phyloP scores from a whole-genome alignment of 352 stramenopile genomes.

The Phytopythium litorale region DNA sequence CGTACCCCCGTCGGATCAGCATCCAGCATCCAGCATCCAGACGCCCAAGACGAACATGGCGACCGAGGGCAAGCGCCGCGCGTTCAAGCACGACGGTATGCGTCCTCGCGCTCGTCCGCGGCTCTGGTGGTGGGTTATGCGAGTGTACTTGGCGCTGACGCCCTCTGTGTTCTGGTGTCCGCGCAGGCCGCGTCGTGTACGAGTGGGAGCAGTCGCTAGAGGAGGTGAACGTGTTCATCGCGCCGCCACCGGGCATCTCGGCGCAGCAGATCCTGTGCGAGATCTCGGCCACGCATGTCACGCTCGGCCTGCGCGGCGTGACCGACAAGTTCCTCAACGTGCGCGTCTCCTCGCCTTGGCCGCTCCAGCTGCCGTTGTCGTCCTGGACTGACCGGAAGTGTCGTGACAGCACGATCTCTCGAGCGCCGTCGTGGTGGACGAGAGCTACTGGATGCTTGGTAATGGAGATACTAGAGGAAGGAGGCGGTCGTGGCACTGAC shows the following conservation, averaged over 20 bases:
- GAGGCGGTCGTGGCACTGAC: neutral
- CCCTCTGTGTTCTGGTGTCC: neutral
- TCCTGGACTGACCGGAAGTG: neutral
- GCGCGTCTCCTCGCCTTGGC: conserved; percentile 6
- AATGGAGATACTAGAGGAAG: neutral
- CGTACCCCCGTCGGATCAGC: too few relatives aligned
- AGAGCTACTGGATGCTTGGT: conserved; percentile 97
- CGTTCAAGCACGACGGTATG: conserved; percentile 68
- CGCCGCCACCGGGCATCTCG: conserved; percentile 79
- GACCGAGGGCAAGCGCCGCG: conserved; percentile 37
- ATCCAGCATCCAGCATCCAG: neutral
- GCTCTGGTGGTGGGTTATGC: neutral
- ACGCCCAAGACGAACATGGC: conserved; percentile 25
- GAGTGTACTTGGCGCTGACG: neutral
- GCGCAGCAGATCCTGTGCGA: conserved; percentile 84
- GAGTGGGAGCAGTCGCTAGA: conserved; percentile 97
- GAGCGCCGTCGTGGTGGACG: conserved; percentile 89
- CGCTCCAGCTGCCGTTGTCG: too few relatives aligned
- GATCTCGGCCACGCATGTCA: conserved; percentile 88
- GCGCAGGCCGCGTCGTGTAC: conserved; percentile 86
- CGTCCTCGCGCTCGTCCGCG: neutral
- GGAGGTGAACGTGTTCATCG: conserved; percentile 95
- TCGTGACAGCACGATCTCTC: conserved; percentile 83
- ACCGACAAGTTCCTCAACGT: conserved; percentile 93
- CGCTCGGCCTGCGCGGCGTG: conserved; percentile 85